Base-by-base conservation (phyloP, 768 basidiomycete genomes). In the Serendipita sp. region DNA sequence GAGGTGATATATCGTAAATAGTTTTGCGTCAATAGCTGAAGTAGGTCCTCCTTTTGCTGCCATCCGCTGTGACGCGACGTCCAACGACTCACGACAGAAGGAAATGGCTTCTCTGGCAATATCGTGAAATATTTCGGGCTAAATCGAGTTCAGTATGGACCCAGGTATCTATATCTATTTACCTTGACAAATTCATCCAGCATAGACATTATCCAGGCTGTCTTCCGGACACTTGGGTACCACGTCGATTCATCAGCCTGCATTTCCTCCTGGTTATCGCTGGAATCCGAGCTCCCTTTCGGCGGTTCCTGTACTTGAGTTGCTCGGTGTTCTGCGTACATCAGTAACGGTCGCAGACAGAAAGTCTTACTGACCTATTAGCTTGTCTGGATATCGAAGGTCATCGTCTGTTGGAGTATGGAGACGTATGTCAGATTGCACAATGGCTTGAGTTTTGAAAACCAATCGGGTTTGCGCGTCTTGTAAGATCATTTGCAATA, bases 121-220 rank as follows among this genome's bases (percentile, higher is more conserved):
- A 72, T 99, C 96, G 69, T 93, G 89, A 66, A 96, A 99, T 65
- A 97, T 94, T 1, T 85, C 86, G n/a, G 89, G 85, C 93, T 98
- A 66, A 3, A 38, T 8, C 47, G 45, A 5, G n/a, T 63, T 46
- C 65, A 66, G 16, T 36, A 45, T 44, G 44, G 38, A 44, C 51
- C 5, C 44, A n/a, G 41, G 48, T 36, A 18, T 13, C 46, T 5
- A 65, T 34, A 58, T 54, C 35, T 28, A 32, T 41, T 51, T 71
- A 92, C 95, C 78, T 96, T 91, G 64, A 98, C 89, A 69, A 89
- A 97, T 68, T 91, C 85, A 67, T 91, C 86, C 41, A 99, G 75
- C 73, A 93, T 90, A 0, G 85, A 85, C 38, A 99, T 77, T 1
- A 98, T 87, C 91, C 92, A 95, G 11, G 94, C 81, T 2, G 91